Conservation (phyloP, 257 asterid species). For the Solanum chmielewskii region DNA sequence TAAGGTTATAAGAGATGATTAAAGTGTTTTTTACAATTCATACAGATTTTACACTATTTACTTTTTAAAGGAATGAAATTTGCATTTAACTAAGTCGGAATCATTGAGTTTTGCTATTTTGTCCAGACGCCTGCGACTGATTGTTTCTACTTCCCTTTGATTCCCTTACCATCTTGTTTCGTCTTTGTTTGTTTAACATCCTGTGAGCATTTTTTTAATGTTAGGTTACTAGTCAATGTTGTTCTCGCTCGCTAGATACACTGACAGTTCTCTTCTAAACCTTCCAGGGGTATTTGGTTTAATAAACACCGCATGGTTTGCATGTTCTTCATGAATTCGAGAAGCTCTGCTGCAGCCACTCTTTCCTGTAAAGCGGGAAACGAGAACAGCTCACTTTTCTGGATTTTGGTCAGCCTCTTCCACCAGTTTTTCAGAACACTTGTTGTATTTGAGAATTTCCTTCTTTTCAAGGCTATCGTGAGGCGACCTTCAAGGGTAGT, state of each 20-base stretch:
- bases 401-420: conserved; percentile 35
- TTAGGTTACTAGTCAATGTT: not conserved
- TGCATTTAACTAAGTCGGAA: not conserved
- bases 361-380: conserved; percentile 73
- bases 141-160: not conserved
- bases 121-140: not conserved
- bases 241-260: not conserved
- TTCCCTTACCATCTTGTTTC: not conserved
- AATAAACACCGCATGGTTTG: conserved; percentile 19
- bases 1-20: not conserved
- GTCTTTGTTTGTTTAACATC: too few relatives aligned
- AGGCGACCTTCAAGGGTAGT: conserved; percentile 16
- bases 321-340: conserved; percentile 62
- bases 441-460: conserved; percentile 26
- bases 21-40: not conserved
- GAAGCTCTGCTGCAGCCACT: conserved; percentile 30
- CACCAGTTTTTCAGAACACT: conserved; percentile 36
- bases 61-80: not conserved
- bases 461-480: conserved; percentile 39
- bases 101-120: not conserved
- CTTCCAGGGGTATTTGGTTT: not conserved
- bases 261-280: not conserved
- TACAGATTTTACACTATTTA: not conserved
- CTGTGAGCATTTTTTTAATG: too few relatives aligned
- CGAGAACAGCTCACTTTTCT: conserved; percentile 29